Conservation (phyloP, 306 rosid genomes). For the Castanea mollissima region DNA sequence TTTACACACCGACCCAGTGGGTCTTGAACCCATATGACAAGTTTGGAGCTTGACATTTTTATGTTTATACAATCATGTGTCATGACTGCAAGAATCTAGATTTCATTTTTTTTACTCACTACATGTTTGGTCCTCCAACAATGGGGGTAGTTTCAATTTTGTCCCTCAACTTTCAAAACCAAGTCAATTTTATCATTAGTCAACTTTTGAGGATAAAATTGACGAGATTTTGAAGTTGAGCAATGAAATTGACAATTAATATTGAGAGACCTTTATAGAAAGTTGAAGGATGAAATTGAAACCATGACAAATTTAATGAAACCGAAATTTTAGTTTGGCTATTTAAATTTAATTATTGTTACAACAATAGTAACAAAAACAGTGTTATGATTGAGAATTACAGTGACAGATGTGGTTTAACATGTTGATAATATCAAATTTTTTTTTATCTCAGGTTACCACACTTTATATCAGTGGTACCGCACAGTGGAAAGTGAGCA, state of each 20-base stretch:
- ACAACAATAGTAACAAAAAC: neutral
- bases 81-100: neutral
- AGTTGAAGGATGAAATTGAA: too few relatives aligned
- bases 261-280: too few relatives aligned
- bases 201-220: too few relatives aligned
- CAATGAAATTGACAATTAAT: too few relatives aligned
- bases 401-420: neutral
- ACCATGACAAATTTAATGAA: too few relatives aligned
- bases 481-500: slow-evolving; percentile 82
- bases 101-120: neutral
- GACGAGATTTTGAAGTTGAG: too few relatives aligned
- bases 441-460: slow-evolving; percentile 65
- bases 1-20: neutral
- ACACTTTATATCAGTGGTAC: slow-evolving; percentile 90
- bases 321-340: too few relatives aligned
- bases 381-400: neutral
- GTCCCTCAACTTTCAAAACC: too few relatives aligned
- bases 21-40: neutral
- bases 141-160: too few relatives aligned
- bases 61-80: neutral
- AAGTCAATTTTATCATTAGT: too few relatives aligned
- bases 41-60: neutral
- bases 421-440: neutral
- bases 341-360: neutral
- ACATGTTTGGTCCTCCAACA: neutral